Conservation (phyloP, 176 grass and related monocot species). For the Saccharum officinarum region DNA sequence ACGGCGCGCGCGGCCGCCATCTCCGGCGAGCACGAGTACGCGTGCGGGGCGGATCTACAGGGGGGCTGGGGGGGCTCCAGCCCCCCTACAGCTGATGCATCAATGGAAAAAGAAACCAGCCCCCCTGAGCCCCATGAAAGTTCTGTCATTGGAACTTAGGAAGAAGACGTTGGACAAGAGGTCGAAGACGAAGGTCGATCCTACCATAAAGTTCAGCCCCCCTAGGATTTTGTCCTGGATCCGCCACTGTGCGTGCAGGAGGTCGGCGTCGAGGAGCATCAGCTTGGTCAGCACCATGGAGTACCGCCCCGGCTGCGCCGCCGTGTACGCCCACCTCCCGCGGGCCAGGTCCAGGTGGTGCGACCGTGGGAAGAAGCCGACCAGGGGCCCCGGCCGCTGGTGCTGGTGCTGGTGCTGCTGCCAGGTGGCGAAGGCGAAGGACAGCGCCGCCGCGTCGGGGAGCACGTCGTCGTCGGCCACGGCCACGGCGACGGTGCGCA, state of each 20-base stretch:
- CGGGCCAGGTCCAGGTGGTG: conserved; percentile 72
- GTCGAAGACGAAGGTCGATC: no score
- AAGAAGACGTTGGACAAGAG: no score
- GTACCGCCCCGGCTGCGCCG: conserved; percentile 61
- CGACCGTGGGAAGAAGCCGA: conserved; percentile 81
- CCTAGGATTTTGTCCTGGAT: no score
- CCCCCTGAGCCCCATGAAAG: no score
- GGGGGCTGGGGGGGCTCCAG: no score
- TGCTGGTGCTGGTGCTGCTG: not conserved
- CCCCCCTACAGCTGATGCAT: no score
- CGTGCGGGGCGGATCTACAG: no score
- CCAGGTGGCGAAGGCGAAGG: conserved; percentile 67
- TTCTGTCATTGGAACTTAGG: no score
- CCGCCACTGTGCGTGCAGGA: conserved; percentile 50
- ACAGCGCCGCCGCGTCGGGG: conserved; percentile 47
- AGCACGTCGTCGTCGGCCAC: conserved; percentile 71
- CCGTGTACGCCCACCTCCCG: conserved; percentile 64
- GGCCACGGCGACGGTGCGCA: conserved; percentile 60
- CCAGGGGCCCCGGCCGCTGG: conserved; percentile 3
- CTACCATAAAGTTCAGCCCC: no score
- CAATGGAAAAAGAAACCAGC: no score
- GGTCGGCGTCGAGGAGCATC: conserved; percentile 48
- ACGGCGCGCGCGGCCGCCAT: conserved; percentile 54
- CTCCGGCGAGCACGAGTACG: conserved; percentile 69
- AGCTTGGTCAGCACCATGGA: conserved; percentile 94